These are phyloP conservation scores for Trebouxiophyceae sp. DNA, from an alignment of 163 green algal genomes.

Conservation along the genomic window DNA sequence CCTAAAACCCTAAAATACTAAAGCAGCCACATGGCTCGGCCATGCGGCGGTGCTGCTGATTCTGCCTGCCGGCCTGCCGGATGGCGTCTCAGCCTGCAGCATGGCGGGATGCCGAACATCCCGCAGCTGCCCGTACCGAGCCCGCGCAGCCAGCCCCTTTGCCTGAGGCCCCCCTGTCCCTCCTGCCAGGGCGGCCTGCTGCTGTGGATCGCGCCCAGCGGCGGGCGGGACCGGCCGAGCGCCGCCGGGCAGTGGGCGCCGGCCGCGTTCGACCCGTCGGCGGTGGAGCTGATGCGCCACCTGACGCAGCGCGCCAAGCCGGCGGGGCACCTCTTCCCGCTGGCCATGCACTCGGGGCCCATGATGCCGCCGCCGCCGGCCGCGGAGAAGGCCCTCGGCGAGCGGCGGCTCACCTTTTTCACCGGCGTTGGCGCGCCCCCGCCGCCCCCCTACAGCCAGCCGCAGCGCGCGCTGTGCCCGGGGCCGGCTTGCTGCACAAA, in stretches of 20 bases:
- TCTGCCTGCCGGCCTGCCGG: too few relatives aligned
- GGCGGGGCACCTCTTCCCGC: slow-evolving; percentile 69
- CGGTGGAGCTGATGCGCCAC: slow-evolving; percentile 88
- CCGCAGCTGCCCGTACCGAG: too few relatives aligned
- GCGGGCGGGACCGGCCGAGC: slow-evolving; percentile 81
- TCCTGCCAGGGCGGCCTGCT: slow-evolving; percentile 76
- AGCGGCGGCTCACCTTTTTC: slow-evolving; percentile 40
- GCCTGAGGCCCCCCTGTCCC: too few relatives aligned
- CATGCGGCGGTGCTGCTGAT: too few relatives aligned
- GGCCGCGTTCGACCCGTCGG: slow-evolving; percentile 70
- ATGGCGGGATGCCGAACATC: too few relatives aligned
- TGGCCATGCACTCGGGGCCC: slow-evolving; percentile 78
- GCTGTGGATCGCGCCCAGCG: slow-evolving; percentile 93
- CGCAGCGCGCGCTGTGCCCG: too few relatives aligned
- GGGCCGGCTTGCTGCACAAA: too few relatives aligned
- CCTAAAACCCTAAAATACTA: too few relatives aligned
- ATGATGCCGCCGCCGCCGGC: slow-evolving; percentile 83
- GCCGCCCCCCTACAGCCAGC: not conserved
- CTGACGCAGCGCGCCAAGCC: slow-evolving; percentile 64
- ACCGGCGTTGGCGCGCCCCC: slow-evolving; percentile 6
- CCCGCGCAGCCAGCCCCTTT: not conserved
- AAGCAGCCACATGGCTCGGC: too few relatives aligned
- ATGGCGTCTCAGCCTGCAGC: too few relatives aligned
- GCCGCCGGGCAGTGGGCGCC: slow-evolving; percentile 42
- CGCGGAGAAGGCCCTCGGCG: slow-evolving; percentile 55